Conservation (phyloP, 164 flowering plant species). For the Stephania japonica region DNA sequence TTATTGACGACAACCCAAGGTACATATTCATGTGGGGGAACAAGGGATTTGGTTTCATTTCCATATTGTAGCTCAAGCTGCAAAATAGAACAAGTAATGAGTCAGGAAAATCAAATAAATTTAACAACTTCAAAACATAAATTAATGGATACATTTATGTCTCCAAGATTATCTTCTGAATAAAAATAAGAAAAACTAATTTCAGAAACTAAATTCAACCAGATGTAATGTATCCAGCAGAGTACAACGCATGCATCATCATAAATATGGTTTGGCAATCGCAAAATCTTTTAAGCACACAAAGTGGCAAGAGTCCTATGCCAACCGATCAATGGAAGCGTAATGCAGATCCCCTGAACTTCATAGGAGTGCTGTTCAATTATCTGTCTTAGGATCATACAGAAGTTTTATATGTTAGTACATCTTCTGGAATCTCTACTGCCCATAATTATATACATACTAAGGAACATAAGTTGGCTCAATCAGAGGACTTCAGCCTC, state of each 20-base stretch:
- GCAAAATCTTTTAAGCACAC: neutral
- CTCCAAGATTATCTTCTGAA: neutral
- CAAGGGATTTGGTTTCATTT: conserved; percentile 52
- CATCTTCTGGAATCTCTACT: too few relatives aligned
- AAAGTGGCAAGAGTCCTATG: neutral
- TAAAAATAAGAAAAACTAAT: neutral
- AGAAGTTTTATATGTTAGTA: too few relatives aligned
- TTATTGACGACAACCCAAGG: conserved; percentile 94
- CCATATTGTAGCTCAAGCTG: conserved; percentile 84
- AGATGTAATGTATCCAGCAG: neutral
- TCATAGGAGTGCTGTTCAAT: neutral
- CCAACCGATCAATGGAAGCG: neutral
- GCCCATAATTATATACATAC: too few relatives aligned
- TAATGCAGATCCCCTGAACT: neutral
- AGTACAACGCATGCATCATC: neutral
- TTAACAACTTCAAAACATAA: neutral
- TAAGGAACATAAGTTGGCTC: too few relatives aligned
- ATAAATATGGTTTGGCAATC: neutral
- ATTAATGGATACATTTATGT: neutral
- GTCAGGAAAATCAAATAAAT: neutral
- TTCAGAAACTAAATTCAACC: neutral
- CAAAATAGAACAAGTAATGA: conserved; percentile 9
- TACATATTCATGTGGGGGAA: conserved; percentile 80
- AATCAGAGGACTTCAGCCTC: too few relatives aligned
- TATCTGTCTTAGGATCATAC: neutral